Base-by-base conservation (phyloP, 2,329 filamentous ascomycete genomes). In the Diaporthe ampelina region DNA sequence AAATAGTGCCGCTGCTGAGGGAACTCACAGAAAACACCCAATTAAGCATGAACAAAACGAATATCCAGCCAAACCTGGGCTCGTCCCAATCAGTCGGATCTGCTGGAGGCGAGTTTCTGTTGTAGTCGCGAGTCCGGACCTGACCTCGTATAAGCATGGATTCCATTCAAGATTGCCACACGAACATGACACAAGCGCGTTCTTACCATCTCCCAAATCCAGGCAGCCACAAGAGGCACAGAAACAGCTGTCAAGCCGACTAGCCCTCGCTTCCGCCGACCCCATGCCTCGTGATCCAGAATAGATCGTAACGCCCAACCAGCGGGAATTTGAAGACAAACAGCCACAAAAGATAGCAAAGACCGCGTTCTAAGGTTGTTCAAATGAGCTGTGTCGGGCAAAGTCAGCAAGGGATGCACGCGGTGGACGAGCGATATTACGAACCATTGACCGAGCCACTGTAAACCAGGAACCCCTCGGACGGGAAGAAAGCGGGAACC, bases 391-490 rank as follows among this genome's bases (percentile, higher is more conserved):
- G 11, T 7, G 8, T 9, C 21, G 40, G 48, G 21, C n/a, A 4
- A 26, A 3, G 10, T 68, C 9, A 68, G 63, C 13, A 13, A 54
- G 6, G 8, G 6, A 13, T 6, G 32, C 21, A 26, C 21, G 13
- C 6, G 32, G 4, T 10, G 9, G 9, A 8, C n/a, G 15, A 40
- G 0, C 4, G 21, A 40, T 10, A 9, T 21, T 13, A 54, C 63
- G 26, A n/a, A 68, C 73, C 76, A 58, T 83, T 83, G 37, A 81
- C 81, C 2, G 81, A 81, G 24, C 81, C 81, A n/a, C 77, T 77
- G 56, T 82, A 82, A 6, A 82, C 81, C 21, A 83, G 76, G 61
- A 81, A 82, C 32, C 77, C 78, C 73, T 82, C 80, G 7, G 79
- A 77, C 9, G 81, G 75, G 29, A 81, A 74, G 63, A 77, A 78